Conservation (phyloP, 306 rosid genomes). For the Rosa lucieae region DNA sequence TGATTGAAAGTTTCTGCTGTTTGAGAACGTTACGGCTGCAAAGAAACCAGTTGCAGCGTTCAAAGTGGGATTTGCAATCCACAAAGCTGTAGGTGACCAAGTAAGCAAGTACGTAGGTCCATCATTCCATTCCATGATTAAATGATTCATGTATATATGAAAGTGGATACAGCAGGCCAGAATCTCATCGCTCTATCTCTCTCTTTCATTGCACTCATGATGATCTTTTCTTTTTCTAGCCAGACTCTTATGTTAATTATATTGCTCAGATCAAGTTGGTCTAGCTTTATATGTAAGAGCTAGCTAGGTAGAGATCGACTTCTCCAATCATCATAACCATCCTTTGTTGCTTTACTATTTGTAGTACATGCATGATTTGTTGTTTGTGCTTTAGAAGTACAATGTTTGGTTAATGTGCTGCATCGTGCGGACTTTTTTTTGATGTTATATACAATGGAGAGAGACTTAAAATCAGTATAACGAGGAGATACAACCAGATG, state of each 20-base stretch:
- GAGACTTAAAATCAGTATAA: background rate
- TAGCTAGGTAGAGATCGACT: background rate
- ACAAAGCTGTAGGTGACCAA: background rate
- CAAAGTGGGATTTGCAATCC: conserved; percentile 9
- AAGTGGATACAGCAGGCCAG: conserved; percentile 13
- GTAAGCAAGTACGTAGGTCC: conserved; percentile 4
- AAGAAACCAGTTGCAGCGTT: background rate
- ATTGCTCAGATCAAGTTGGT: conserved; percentile 9
- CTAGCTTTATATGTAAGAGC: background rate
- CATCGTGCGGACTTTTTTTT: background rate
- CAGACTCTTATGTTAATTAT: background rate
- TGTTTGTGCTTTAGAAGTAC: background rate
- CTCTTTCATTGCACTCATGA: conserved; percentile 3
- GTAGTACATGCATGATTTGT: background rate
- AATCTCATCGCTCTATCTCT: background rate
- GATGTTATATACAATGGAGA: background rate
- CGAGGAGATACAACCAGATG: background rate
- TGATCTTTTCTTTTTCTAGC: background rate
- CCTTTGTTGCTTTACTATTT: conserved; percentile 4
- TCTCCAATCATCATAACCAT: background rate
- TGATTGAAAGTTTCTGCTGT: background rate
- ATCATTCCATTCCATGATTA: conserved; percentile 12
- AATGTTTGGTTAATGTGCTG: background rate
- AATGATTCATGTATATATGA: background rate
- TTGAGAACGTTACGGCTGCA: background rate